These are phyloP conservation scores for Wallacemonas rigidus DNA, from an alignment of 208 protist genomes.

Conservation along the genomic window DNA sequence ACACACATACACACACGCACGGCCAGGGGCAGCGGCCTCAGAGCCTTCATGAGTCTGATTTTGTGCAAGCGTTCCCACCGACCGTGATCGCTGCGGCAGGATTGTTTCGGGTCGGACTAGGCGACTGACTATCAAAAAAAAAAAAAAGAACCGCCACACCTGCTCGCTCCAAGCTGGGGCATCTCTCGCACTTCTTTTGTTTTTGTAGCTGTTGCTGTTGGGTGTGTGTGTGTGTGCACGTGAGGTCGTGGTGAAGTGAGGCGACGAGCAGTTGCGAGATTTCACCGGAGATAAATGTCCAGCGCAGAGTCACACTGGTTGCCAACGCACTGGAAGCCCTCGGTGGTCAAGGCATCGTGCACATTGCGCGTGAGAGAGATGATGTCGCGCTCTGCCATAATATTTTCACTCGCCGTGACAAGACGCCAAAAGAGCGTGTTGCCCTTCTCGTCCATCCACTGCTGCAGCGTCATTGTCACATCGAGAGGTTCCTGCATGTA, in stretches of 20 bases:
- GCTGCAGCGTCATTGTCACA: constrained; percentile 51
- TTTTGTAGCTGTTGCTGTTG: too few species aligned
- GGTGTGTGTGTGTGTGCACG: background rate
- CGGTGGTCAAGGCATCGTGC: constrained; percentile 22
- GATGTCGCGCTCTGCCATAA: constrained; percentile 53
- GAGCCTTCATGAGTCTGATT: too few species aligned
- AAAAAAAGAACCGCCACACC: too few species aligned
- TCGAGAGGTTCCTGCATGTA: constrained; percentile 57
- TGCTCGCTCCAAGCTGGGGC: too few species aligned
- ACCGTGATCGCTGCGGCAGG: too few species aligned
- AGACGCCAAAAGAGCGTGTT: constrained; percentile 58
- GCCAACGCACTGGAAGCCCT: constrained; percentile 30
- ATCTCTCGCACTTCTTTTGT: too few species aligned
- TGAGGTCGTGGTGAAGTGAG: background rate
- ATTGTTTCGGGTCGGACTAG: too few species aligned
- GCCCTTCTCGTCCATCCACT: constrained; percentile 32
- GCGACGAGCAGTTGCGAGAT: too few species aligned
- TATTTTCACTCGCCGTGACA: constrained; percentile 41
- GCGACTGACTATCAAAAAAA: too few species aligned
- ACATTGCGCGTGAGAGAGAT: constrained; percentile 34
- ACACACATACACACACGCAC: background rate
- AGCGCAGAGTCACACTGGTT: constrained; percentile 28
- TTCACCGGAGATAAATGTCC: constrained; percentile 40
- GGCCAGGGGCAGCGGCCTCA: background rate
- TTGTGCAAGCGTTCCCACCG: too few species aligned